Percentiles rank a stretch among this genome's conserved stretches.
These are phyloP conservation scores for Chrysanthemum makinoi DNA, from an alignment of 129 eudicot species.

Conservation along the genomic window DNA sequence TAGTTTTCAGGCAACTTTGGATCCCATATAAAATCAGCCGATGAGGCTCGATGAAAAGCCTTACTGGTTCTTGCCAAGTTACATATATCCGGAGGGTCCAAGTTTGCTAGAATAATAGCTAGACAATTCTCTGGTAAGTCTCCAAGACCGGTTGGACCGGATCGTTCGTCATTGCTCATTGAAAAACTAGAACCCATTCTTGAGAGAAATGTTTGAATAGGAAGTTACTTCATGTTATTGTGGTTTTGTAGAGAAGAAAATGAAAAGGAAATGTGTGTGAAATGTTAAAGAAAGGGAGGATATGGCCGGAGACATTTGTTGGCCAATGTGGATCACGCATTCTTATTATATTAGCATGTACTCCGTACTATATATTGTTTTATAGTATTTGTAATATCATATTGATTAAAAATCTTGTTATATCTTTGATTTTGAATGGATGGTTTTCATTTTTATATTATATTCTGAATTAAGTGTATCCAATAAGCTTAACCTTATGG, in stretches of 20 bases:
- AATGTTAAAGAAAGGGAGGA: slow-evolving; percentile 20
- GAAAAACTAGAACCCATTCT: slow-evolving; percentile 57
- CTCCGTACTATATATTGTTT: neutral
- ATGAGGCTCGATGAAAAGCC: slow-evolving; percentile 53
- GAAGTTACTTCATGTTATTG: neutral
- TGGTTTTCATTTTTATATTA: too few species aligned
- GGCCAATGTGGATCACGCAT: slow-evolving; percentile 39
- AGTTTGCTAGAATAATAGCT: slow-evolving; percentile 45
- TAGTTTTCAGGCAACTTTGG: slow-evolving; percentile 64
- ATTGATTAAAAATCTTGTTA: too few species aligned
- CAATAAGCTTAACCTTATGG: too few species aligned
- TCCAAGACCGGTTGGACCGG: slow-evolving; percentile 35
- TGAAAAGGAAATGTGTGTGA: slow-evolving; percentile 25
- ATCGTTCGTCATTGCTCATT: neutral
- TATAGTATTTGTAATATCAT: too few species aligned
- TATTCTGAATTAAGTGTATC: too few species aligned
- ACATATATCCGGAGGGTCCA: slow-evolving; percentile 66
- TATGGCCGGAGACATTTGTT: slow-evolving; percentile 31
- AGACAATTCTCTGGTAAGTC: slow-evolving; percentile 75
- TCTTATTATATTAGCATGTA: slow-evolving; percentile 30
- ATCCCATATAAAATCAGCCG: slow-evolving; percentile 74
- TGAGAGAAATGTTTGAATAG: neutral
- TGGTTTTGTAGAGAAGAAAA: slow-evolving; percentile 13
- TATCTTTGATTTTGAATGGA: too few species aligned
- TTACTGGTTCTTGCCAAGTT: slow-evolving; percentile 40